Base-by-base conservation (phyloP, 352 stramenopile species). In the Ochromonadaceae sp. region DNA sequence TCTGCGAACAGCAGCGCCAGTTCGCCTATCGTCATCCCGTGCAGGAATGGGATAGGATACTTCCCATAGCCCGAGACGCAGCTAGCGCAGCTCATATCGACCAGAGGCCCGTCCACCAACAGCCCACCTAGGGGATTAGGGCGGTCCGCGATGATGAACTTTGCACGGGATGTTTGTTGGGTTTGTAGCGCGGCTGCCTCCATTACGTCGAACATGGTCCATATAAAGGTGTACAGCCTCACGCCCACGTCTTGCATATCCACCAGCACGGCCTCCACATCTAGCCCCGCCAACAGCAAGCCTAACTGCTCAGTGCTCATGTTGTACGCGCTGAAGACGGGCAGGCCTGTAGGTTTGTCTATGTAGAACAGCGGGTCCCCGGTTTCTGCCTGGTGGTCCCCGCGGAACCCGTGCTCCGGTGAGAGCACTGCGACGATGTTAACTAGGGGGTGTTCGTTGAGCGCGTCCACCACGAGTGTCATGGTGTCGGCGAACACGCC, bases 211-310 rank as follows among this genome's bases (percentile, higher is more conserved):
- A 34, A 52, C 44, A 52, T 52, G 20, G 44, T 52, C 44, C 44
- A 52, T 20, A 52, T 52, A 52, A 52, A 52, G 9, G 44, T 52
- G 34, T 52, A 52, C n/a, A 52, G n/a, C 34, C 44, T 9, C 28
- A 52, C 44, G 9, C 44, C 44, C 7, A 52, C 44, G 34, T 52
- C 44, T 52, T 52, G 44, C 44, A 52, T 52, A 52, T 52, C 44
- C 28, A 52, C 44, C 15, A 52, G 9, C 14, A 52, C 44, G 15
- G 7, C 7, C 28, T 22, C 34, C 28, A 52, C 34, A 20, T 52
- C n/a, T 9, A 20, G 15, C 34, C 34, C 44, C 14, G 14, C 7
- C 7, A 52, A n/a, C 14, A 9, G 15, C 15, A 34, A 15, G 15
- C 14, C 44, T n/a, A 52, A n/a, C 34, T 52, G 44, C 28, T 9